phyloP scores from a whole-genome alignment of 495 filamentous ascomycete genomes.

The Talaromyces liani region DNA sequence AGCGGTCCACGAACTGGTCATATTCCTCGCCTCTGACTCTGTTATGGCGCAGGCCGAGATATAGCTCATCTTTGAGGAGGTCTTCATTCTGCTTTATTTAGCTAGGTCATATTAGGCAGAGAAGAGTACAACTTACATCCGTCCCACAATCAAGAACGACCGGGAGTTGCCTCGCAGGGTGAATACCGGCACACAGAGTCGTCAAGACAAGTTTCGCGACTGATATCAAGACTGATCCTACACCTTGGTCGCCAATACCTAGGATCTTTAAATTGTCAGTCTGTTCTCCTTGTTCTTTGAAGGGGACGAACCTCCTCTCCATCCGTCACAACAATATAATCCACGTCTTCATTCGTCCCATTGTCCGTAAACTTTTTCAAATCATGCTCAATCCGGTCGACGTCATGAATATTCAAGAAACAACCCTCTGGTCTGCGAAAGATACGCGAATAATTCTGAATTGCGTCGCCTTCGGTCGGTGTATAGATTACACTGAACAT shows the following conservation, averaged over 20 bases:
- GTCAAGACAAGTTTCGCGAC: constrained; percentile 77
- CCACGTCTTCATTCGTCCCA: constrained; percentile 63
- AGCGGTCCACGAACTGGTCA: constrained; percentile 68
- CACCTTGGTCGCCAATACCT: constrained; percentile 88
- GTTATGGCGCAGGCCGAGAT: constrained; percentile 64
- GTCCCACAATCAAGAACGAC: constrained; percentile 88
- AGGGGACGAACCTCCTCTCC: constrained; percentile 45
- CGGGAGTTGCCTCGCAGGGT: constrained; percentile 70
- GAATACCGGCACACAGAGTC: constrained; percentile 78
- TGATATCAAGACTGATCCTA: constrained; percentile 78
- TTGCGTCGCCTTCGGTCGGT: constrained; percentile 87
- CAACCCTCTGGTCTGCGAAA: constrained; percentile 74
- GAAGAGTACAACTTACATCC: too few relatives aligned
- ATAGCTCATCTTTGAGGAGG: constrained; percentile 71
- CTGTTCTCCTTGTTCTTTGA: background rate
- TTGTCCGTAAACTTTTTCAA: constrained; percentile 50
- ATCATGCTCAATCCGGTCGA: constrained; percentile 51
- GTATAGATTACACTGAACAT: constrained; percentile 90
- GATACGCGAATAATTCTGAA: constrained; percentile 72
- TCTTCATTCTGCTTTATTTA: constrained; percentile 50
- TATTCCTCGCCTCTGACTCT: constrained; percentile 67
- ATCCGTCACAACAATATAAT: constrained; percentile 86
- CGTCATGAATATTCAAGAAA: constrained; percentile 45
- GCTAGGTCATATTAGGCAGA: too few relatives aligned
- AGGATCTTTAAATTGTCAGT: constrained; percentile 49